Evolutionary conservation across 495 filamentous ascomycete genomes (phyloP).

Genomic region (Haplographium delicatum): DNA sequence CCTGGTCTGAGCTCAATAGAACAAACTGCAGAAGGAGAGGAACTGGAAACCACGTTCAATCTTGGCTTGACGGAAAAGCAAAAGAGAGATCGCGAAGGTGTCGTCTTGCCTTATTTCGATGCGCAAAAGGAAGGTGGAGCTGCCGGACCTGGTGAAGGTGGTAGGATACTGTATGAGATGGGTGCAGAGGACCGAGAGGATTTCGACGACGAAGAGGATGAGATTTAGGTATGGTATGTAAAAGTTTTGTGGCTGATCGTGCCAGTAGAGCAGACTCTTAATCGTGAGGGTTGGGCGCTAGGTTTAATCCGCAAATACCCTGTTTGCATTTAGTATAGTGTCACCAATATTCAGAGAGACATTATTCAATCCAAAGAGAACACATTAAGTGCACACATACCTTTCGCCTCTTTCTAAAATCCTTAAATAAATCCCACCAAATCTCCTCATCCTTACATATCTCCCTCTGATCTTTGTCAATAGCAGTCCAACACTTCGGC

Average conservation of each 20-base stretch:
- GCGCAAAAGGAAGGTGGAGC: conserved; percentile 80
- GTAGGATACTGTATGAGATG: conserved; percentile 93
- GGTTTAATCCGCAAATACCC: too few species aligned
- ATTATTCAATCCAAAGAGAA: not conserved
- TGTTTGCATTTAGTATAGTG: not conserved
- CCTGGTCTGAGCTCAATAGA: conserved; percentile 16
- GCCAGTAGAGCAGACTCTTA: too few species aligned
- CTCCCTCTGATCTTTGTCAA: conserved; percentile 33
- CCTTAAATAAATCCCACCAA: conserved; percentile 67
- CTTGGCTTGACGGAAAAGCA: conserved; percentile 88
- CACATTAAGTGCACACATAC: conserved; percentile 31
- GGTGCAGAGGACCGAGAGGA: conserved; percentile 78
- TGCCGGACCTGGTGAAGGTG: conserved; percentile 72
- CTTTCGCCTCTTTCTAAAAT: conserved; percentile 58
- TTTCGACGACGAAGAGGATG: conserved; percentile 98
- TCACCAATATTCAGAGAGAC: not conserved
- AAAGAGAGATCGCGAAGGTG: conserved; percentile 72
- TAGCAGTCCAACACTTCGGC: conserved; percentile 50
- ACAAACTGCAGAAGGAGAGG: conserved; percentile 39
- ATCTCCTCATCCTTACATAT: conserved; percentile 60
- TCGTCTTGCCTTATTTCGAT: conserved; percentile 93
- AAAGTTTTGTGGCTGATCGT: too few species aligned
- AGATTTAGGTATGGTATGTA: conserved; percentile 59
- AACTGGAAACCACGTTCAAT: conserved; percentile 67
- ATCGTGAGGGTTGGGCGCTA: too few species aligned